A percentile compares a stretch with the other conserved stretches of the same genome.
These are phyloP conservation scores for Colletotrichum viniferum DNA, from an alignment of 2,329 filamentous ascomycete genomes.

Conservation along the genomic window DNA sequence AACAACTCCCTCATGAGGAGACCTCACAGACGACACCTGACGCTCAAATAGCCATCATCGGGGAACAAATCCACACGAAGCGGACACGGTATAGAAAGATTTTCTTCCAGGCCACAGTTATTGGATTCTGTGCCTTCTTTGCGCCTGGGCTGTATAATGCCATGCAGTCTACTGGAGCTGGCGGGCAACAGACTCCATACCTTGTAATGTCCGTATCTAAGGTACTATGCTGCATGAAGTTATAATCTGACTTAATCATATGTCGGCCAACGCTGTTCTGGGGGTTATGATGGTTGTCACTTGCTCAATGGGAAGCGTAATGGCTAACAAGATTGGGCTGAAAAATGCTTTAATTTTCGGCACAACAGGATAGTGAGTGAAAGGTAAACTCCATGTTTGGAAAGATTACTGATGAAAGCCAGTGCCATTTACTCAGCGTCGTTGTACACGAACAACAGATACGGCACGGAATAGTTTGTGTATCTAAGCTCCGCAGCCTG, in stretches of 20 bases:
- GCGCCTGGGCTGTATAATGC: slow-evolving; percentile 34
- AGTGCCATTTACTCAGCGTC: slow-evolving; percentile 35
- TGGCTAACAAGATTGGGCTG: neutral
- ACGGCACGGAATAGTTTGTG: slow-evolving; percentile 24
- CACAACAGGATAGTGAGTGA: slow-evolving; percentile 1
- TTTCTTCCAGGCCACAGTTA: slow-evolving; percentile 32
- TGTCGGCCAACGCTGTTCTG: neutral
- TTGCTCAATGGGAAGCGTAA: neutral
- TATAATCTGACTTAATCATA: neutral
- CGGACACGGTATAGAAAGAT: slow-evolving; percentile 28
- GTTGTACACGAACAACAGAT: slow-evolving; percentile 38
- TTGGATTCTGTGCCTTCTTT: slow-evolving; percentile 28
- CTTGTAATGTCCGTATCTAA: slow-evolving; percentile 28
- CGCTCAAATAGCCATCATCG: neutral
- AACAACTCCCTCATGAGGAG: neutral
- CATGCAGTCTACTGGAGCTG: slow-evolving; percentile 33
- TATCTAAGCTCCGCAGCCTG: slow-evolving; percentile 29
- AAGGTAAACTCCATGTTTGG: accelerated
- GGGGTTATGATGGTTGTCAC: slow-evolving; percentile 6
- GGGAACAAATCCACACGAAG: neutral
- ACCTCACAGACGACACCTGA: neutral
- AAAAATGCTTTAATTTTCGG: slow-evolving; percentile 7
- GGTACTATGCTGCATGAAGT: accelerated
- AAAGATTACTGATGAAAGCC: accelerated
- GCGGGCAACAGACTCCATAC: slow-evolving; percentile 32